Evolutionary conservation across 1,139 yeast genomes (phyloP), one percentile per base, ranked within the genome.

Genomic region (Sugiyamaella castrensis): DNA sequence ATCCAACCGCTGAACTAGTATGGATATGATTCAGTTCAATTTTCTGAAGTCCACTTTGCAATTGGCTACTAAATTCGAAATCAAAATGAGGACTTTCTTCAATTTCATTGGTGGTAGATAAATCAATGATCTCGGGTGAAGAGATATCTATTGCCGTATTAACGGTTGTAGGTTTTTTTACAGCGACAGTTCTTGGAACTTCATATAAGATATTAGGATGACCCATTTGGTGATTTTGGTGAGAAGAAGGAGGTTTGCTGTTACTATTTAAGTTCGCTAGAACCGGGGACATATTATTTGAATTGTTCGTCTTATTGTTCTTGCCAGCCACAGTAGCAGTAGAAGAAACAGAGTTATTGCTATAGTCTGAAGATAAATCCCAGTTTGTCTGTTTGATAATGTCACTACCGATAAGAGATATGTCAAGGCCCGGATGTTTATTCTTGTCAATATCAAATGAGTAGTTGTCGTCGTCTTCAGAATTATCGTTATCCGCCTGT

Each of bases 391-490:
- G 24, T 5, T 19, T 19, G 24, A 19, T 19, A 4, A 4, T 19
- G 5, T 19, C 24, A 4, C 5, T 19, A 19, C 24, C 5, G 3
- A 19, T 19, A 19, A 19, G 24, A 5, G 5, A 19, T 10, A 41
- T 33, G 15, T 12, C 28, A 27, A 41, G 12, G 9, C 43, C 43
- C 7, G 43, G 43, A 31, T 40, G 43, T 19, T 40, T 40, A 28
- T 40, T 40, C 12, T 41, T n/a, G 26, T 42, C 46, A 16, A 42
- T 42, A 34, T 35, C 40, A 12, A 40, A 40, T 19, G 30, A 29
- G 44, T 40, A 19, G 16, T 15, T 8, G 24, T 40, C 33, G 29
- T 33, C 31, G 32, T 44, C 39, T 15, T 33, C 34, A 27, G 31
- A 31, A 19, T 12, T 38, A 19, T 12, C 24, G 10, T 19, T 32